Conservation (phyloP, 2,329 filamentous ascomycete genomes). For the Colletotrichum tofieldiae region DNA sequence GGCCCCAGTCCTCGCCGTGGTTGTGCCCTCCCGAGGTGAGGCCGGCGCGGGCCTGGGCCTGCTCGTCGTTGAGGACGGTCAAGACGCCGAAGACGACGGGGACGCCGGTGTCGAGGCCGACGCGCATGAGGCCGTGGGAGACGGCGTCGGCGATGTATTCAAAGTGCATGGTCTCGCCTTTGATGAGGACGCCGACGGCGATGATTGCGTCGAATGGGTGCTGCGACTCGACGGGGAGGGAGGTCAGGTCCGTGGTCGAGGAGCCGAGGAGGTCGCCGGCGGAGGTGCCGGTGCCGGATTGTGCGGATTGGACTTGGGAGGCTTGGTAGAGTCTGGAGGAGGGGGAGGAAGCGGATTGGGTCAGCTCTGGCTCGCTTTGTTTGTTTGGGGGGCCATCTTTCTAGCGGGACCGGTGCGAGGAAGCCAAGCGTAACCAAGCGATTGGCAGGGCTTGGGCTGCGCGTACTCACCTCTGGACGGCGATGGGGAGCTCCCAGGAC, state of each 20-base stretch:
- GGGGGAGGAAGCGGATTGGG: background rate
- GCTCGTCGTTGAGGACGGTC: slow-evolving; percentile 90
- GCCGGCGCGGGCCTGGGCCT: slow-evolving; percentile 88
- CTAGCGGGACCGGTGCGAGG: background rate
- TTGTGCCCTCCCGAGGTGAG: slow-evolving; percentile 82
- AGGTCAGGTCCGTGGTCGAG: slow-evolving; percentile 77
- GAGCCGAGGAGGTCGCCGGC: slow-evolving; percentile 84
- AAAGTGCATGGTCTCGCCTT: slow-evolving; percentile 99
- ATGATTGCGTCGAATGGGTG: slow-evolving; percentile 92
- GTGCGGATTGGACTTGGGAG: slow-evolving; percentile 86
- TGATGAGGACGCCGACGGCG: slow-evolving; percentile 95
- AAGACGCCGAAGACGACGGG: slow-evolving; percentile 94
- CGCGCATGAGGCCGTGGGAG: slow-evolving; percentile 92
- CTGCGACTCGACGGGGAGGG: slow-evolving; percentile 61
- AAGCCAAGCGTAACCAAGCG: background rate
- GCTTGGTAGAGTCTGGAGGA: slow-evolving; percentile 81
- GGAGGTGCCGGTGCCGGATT: slow-evolving; percentile 71
- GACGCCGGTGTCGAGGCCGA: slow-evolving; percentile 89
- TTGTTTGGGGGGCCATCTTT: background rate
- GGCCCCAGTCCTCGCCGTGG: slow-evolving; percentile 97
- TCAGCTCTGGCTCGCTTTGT: slow-evolving; percentile 11
- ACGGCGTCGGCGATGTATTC: slow-evolving; percentile 97
- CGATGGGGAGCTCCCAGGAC: slow-evolving; percentile 94
- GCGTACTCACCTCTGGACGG: slow-evolving; percentile 80
- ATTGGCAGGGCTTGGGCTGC: background rate